Base-by-base conservation (phyloP, 345 rosid genomes). In the Eutrema heterophyllum region DNA sequence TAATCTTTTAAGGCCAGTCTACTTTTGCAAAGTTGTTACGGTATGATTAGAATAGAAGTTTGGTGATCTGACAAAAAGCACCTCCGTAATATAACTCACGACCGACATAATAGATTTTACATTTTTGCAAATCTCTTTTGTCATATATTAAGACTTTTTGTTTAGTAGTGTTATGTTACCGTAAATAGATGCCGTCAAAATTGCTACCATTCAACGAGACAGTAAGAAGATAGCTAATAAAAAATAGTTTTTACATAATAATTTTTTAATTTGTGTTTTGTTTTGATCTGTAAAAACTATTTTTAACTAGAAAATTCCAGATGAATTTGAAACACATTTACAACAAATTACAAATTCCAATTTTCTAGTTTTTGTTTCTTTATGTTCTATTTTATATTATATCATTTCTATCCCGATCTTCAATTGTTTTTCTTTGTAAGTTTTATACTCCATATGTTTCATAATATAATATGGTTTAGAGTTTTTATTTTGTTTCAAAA, bases 41-140 rank as follows among this genome's bases (percentile, higher is more conserved):
- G 33, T 61, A 68, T 53, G 74, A 68, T 76, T 62, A 63, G 11
- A 24, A 35, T 54, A 46, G 30, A 63, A 15, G 21, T 60, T 59
- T 75, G 7, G 64, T 38, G 60, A 7, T 63, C 36, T 76, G 70
- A 62, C 65, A n/a, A 48, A 61, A 76, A 38, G 71, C 52, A 53
- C 52, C 8, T 45, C 29, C 7, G 53, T 76, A 6, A 4, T 2
- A 43, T 68, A 46, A 30, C 74, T 55, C 70, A 46, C 43, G 16
- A 76, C 80, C 80, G 80, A 76, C 80, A 76, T 74, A 48, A 30
- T 46, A n/a, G 2, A 46, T 26, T 38, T 64, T 26, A 56, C 51
- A 54, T 36, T 64, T 55, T 43, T 55, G 14, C 5, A 54, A 21
- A 45, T 24, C 11, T 67, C 5, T 39, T 51, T 35, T 57, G 71